Conservation (phyloP, 2,329 filamentous ascomycete genomes). For the Penicillium sclerotiorum region DNA sequence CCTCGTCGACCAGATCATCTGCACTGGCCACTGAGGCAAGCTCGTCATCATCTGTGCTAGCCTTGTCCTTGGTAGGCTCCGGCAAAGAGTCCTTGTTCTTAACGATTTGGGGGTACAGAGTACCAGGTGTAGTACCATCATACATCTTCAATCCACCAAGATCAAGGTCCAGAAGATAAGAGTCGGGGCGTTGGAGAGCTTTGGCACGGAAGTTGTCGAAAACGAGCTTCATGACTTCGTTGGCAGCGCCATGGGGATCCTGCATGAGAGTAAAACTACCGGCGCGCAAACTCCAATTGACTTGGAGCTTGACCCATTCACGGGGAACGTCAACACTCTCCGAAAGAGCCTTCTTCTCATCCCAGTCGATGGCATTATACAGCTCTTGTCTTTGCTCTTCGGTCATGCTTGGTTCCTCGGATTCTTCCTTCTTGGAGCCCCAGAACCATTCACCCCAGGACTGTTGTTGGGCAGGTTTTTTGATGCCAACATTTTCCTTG, state of each 20-base stretch:
- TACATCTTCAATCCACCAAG: constrained; percentile 92
- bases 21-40: constrained; percentile 43
- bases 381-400: constrained; percentile 96
- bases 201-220: constrained; percentile 96
- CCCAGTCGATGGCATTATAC: constrained; percentile 97
- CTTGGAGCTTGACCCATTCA: constrained; percentile 88
- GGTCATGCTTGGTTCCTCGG: constrained; percentile 83
- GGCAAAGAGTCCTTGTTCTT: constrained; percentile 84
- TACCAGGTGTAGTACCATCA: constrained; percentile 90
- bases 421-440: constrained; percentile 74
- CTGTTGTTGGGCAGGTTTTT: constrained; percentile 71
- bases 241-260: constrained; percentile 74
- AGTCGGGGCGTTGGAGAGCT: constrained; percentile 86
- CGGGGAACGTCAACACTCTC: constrained; percentile 87
- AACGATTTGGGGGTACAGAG: constrained; percentile 91
- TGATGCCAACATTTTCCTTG: constrained; percentile 90
- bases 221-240: constrained; percentile 83
- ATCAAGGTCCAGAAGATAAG: constrained; percentile 82
- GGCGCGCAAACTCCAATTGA: constrained; percentile 90
- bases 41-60: constrained; percentile 35
- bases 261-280: constrained; percentile 94
- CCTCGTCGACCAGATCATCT: constrained; percentile 54
- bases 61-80: constrained; percentile 49
- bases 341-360: constrained; percentile 87
- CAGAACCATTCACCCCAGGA: constrained; percentile 93